These are phyloP conservation scores for Mucor mucedo DNA, from an alignment of 371 early-diverging fungal species.

Conservation along the genomic window DNA sequence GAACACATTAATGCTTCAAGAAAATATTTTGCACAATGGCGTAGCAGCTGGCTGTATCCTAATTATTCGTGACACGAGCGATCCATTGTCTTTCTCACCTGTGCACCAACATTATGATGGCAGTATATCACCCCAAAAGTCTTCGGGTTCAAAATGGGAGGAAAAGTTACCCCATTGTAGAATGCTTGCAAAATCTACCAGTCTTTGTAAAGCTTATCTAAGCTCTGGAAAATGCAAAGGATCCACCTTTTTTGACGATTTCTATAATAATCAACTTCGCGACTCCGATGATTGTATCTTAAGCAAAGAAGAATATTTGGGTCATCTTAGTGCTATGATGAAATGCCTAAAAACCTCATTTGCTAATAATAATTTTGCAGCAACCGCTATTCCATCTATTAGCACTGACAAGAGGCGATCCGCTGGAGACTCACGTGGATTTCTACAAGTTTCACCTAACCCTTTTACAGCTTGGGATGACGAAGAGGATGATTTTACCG, in stretches of 20 bases:
- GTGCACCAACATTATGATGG: neutral
- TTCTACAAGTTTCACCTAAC: constrained; percentile 34
- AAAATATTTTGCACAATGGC: constrained; percentile 48
- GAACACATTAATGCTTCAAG: constrained; percentile 43
- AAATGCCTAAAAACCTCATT: constrained; percentile 36
- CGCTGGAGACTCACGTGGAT: constrained; percentile 33
- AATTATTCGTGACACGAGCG: constrained; percentile 28
- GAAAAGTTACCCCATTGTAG: constrained; percentile 13
- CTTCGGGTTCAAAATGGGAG: neutral
- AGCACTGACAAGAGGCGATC: constrained; percentile 25
- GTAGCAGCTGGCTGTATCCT: constrained; percentile 48
- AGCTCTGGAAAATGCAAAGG: constrained; percentile 27
- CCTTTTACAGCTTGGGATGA: constrained; percentile 28
- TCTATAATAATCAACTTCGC: constrained; percentile 24
- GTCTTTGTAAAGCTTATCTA: constrained; percentile 31
- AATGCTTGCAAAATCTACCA: constrained; percentile 27
- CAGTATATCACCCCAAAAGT: neutral
- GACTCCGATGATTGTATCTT: constrained; percentile 31
- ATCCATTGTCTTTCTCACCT: constrained; percentile 18
- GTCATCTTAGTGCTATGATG: constrained; percentile 52
- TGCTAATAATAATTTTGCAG: neutral
- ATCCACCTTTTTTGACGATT: constrained; percentile 40
- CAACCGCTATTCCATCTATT: neutral
- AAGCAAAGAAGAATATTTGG: constrained; percentile 46
- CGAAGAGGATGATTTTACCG: constrained; percentile 24